Conservation (phyloP, 768 basidiomycete genomes). For the Russula griseocarnosa region DNA sequence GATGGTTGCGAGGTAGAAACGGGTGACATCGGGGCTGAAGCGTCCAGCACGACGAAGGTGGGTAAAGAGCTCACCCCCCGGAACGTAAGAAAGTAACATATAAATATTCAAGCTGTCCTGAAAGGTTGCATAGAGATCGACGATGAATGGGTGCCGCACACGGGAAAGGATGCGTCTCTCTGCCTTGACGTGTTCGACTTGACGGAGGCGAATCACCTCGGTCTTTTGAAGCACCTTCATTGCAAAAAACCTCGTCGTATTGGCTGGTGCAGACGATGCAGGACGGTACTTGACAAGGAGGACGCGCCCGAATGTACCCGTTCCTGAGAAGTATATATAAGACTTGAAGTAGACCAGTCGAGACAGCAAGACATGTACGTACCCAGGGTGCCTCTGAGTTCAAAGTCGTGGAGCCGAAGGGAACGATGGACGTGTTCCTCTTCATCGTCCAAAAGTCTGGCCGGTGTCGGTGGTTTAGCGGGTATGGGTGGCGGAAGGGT, state of each 20-base stretch:
- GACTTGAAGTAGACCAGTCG: conserved; percentile 9
- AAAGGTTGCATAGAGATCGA: conserved; percentile 92
- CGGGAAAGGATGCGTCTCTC: conserved; percentile 91
- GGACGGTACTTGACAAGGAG: conserved; percentile 76
- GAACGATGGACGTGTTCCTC: conserved; percentile 55
- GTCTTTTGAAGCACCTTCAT: conserved; percentile 87
- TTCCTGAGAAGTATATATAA: conserved; percentile 51
- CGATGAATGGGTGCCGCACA: conserved; percentile 91
- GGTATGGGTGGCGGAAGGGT: conserved; percentile 27
- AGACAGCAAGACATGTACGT: conserved; percentile 27
- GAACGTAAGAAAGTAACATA: conserved; percentile 95
- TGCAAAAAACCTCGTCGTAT: conserved; percentile 64
- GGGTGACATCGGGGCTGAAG: conserved; percentile 95
- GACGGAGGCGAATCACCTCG: conserved; percentile 83
- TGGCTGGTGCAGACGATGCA: conserved; percentile 42
- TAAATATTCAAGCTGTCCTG: conserved; percentile 97
- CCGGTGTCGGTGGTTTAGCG: conserved; percentile 46
- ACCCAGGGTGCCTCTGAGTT: conserved; percentile 77
- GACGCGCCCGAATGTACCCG: conserved; percentile 94
- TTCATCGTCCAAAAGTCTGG: conserved; percentile 65
- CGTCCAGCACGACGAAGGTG: conserved; percentile 90
- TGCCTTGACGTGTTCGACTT: conserved; percentile 97
- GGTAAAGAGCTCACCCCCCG: conserved; percentile 97
- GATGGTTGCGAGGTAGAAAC: conserved; percentile 96
- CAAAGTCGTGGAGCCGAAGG: conserved; percentile 71